Base-by-base conservation (phyloP, 805 yeast genomes). In the Pichia sporocuriosa region DNA sequence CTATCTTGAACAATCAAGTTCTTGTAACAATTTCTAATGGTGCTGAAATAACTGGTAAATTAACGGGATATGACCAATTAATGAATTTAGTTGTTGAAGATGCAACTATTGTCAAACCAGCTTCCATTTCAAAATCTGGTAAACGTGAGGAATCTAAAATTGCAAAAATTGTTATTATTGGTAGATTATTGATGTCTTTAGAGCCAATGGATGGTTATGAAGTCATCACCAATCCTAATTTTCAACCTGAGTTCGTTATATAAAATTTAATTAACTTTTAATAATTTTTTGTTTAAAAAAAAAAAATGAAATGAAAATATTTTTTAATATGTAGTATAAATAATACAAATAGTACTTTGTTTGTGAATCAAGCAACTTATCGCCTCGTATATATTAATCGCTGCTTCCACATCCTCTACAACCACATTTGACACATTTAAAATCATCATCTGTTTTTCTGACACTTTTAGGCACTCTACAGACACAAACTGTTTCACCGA, bases 1-100 rank as follows among this genome's bases (percentile, higher is more conserved):
- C 78, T 56, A 85, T 84, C 59, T 76, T 77, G 53, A 94, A 86
- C 58, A 70, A 81, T 51, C 62, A 70, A 50, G 77, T 90, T 31
- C 73, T 81, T 53, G 90, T 89, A 40, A 81, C 84, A 53, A 78
- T 93, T 57, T 73, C 80, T 50, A 95, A 95, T 11, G 96, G 96
- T 6, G 77, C 97, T 55, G 48, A 46, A 56, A 78, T 84, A n/a
- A 69, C 70, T 15, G 98, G 98, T 27, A 66, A 68, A 1, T 72
- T 90, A 52, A 86, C 84, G 52, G 97, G 97, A 6, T 82, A 71
- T 56, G 94, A 84, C 57, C 88, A 80, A 58, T 69, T 83, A 56
- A 79, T 83, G 86, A 84, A 84, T 62, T 64, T 84, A 52, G 90
- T 84, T 2, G 68, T 84, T 46, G 87, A 82, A 54, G 76, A 82